Base-by-base conservation (phyloP, 1,139 yeast genomes). In the Blastobotrys proliferans region DNA sequence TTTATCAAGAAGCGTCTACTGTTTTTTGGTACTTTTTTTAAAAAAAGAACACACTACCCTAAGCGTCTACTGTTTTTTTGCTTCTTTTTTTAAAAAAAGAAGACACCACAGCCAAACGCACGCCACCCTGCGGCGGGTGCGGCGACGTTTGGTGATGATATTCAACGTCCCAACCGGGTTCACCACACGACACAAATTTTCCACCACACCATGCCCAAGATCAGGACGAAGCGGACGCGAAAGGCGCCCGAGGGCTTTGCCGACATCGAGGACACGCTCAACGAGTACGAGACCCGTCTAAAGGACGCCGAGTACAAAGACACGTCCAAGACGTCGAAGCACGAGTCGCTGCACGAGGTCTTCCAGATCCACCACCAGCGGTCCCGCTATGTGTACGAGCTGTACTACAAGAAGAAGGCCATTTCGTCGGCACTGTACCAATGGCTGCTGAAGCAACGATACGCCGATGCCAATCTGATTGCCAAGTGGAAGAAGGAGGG, bases 401-500 rank as follows among this genome's bases (percentile, higher is more conserved):
- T 87, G 59, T 79, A 78, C 58, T 84, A 83, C 64, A 80, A 79
- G 50, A 72, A 84, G 47, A 77, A 82, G 51, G 73, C 81, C 24
- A 83, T 88, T 28, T 73, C 82, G 2, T 65, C 69, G 37, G 81
- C 81, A 33, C 68, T 88, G n/a, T 88, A 86, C 60, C 79, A 80
- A 36, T 88, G 92, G 86, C 67, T 88, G 20, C 56, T 86, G 43
- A 74, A 76, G 50, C 81, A 84, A 55, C 75, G 78, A 45, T 77
- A 79, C 53, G 84, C 77, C 1, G 92, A 88, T 58, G 77, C 70
- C 5, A 74, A 77, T 35, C 67, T 88, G 47, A 85, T 88, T 30
- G 94, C 95, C 27, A 88, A 88, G 61, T 88, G 97, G 97, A 81
- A 81, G 62, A 87, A 85, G 58, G 81, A 78, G 57, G 97, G 97